Evolutionary conservation across 306 rosid genomes (phyloP).

Genomic region (Oemleria cerasiformis): DNA sequence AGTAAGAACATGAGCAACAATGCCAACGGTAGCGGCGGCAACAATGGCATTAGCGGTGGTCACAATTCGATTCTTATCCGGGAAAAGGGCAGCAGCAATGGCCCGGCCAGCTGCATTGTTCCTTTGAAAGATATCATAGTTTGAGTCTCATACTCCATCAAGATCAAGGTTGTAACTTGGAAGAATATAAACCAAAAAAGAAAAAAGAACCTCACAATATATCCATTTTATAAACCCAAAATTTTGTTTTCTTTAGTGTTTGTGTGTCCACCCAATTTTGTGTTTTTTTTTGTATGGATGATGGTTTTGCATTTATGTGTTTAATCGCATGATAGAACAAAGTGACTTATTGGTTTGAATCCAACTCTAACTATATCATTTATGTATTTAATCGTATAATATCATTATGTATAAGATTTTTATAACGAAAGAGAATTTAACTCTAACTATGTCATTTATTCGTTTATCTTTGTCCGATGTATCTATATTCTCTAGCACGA

Average conservation of each 20-base stretch:
- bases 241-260: neutral
- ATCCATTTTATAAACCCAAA: constrained; percentile 2
- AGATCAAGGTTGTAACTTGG: constrained; percentile 11
- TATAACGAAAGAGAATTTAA: too few species aligned
- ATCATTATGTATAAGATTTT: too few species aligned
- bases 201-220: neutral
- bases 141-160: neutral
- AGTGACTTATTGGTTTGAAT: too few species aligned
- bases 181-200: neutral
- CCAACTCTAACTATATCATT: too few species aligned
- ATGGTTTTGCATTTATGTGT: too few species aligned
- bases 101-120: constrained; percentile 29
- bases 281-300: neutral
- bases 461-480: too few species aligned
- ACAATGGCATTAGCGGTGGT: neutral
- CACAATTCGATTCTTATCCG: constrained; percentile 14
- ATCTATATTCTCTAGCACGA: too few species aligned
- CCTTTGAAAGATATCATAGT: constrained; percentile 41
- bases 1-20: constrained; percentile 21
- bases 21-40: neutral
- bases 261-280: neutral
- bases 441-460: too few species aligned
- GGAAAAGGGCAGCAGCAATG: constrained; percentile 18
- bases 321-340: too few species aligned
- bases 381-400: too few species aligned